These are phyloP conservation scores for Fusarium veterinarium DNA, from an alignment of 2,329 filamentous ascomycete species.

Conservation along the genomic window DNA sequence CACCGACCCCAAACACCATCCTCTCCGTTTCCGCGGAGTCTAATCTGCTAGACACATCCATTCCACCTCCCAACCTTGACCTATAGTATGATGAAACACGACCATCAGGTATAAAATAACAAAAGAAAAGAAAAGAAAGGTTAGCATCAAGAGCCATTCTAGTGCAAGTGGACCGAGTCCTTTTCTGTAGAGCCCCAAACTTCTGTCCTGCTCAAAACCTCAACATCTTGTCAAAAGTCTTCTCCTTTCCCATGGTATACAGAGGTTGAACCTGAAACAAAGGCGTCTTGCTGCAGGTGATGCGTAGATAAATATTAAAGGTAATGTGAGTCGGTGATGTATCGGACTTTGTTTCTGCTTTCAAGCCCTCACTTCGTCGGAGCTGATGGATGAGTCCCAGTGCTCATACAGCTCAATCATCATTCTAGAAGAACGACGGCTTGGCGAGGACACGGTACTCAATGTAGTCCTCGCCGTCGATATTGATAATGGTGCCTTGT, in stretches of 20 bases:
- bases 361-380: neutral
- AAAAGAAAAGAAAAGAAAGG: slow-evolving; percentile 15
- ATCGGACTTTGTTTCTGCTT: neutral
- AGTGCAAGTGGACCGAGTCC: slow-evolving; percentile 12
- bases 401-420: too few relatives aligned
- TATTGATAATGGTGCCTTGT: slow-evolving; percentile 70
- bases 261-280: slow-evolving; percentile 5
- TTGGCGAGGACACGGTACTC: slow-evolving; percentile 74
- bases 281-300: neutral
- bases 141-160: slow-evolving; percentile 30
- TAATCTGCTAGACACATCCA: slow-evolving; percentile 35
- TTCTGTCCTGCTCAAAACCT: slow-evolving; percentile 20
- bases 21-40: slow-evolving; percentile 36
- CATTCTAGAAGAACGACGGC: slow-evolving; percentile 66
- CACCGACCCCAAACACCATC: slow-evolving; percentile 40
- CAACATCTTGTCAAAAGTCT: slow-evolving; percentile 9
- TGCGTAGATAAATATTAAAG: neutral
- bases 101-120: slow-evolving; percentile 13
- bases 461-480: slow-evolving; percentile 75
- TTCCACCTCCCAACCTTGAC: slow-evolving; percentile 21
- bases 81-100: slow-evolving; percentile 14
- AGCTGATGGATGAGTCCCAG: neutral
- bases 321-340: neutral
- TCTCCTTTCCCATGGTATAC: slow-evolving; percentile 23
- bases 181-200: slow-evolving; percentile 21